Conservation (phyloP, 148 eudicot species). For the Silene latifolia region DNA sequence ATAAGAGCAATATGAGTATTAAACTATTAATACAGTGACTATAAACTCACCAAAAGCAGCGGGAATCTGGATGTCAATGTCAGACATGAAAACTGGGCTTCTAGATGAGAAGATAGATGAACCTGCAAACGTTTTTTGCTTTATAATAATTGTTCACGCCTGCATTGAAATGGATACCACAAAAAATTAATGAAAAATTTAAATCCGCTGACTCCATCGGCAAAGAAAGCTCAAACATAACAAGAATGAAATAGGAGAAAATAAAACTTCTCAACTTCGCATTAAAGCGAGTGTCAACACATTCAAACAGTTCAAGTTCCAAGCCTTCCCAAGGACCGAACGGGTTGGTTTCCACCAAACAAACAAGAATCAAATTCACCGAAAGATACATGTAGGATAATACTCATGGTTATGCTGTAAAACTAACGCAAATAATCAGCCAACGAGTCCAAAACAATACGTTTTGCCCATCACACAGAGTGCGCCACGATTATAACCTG, state of each 20-base stretch:
- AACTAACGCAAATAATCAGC: constrained; percentile 26
- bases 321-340: background rate
- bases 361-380: background rate
- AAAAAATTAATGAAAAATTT: constrained; percentile 1
- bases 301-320: background rate
- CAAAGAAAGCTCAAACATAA: background rate
- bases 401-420: constrained; percentile 28
- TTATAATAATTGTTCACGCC: constrained; percentile 39
- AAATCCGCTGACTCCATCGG: background rate
- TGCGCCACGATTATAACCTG: constrained; percentile 42
- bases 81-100: constrained; percentile 60
- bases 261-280: background rate
- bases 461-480: constrained; percentile 34
- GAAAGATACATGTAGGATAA: constrained; percentile 29
- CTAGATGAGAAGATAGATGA: constrained; percentile 17
- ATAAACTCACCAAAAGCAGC: constrained; percentile 54
- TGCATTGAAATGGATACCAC: constrained; percentile 16
- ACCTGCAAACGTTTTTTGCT: constrained; percentile 23
- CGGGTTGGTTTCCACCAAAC: background rate
- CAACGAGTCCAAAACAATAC: constrained; percentile 21
- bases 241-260: background rate
- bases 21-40: background rate
- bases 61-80: constrained; percentile 57
- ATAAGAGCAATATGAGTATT: background rate
- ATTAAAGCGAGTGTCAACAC: background rate